Conservation (phyloP, 2,329 filamentous ascomycete genomes). For the Sporothrix phasma region DNA sequence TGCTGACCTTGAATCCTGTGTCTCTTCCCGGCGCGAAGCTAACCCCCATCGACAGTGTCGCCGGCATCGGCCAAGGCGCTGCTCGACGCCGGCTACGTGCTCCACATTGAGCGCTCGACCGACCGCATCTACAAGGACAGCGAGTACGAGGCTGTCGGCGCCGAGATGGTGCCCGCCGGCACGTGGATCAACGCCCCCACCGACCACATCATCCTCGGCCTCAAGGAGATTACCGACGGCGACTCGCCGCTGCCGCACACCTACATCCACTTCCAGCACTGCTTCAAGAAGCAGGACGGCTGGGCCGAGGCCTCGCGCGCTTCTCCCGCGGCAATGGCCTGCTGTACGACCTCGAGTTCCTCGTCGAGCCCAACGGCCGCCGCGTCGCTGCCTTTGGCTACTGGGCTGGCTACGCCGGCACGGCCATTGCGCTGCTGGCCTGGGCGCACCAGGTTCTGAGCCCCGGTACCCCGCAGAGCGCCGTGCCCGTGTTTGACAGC, state of each 20-base stretch:
- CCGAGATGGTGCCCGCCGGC: conserved; percentile 54
- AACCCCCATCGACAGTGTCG: conserved; percentile 11
- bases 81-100: conserved; percentile 57
- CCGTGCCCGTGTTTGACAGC: conserved; percentile 27
- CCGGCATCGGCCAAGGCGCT: conserved; percentile 38
- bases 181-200: conserved; percentile 58
- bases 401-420: conserved; percentile 66
- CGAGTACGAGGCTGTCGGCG: conserved; percentile 54
- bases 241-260: conserved; percentile 61
- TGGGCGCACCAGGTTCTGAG: conserved; percentile 77
- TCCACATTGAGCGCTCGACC: conserved; percentile 58
- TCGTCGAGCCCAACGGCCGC: conserved; percentile 57
- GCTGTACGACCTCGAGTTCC: conserved; percentile 79
- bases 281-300: conserved; percentile 66
- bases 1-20: background rate
- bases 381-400: conserved; percentile 65
- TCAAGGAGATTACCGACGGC: conserved; percentile 70
- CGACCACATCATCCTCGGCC: conserved; percentile 61
- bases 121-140: conserved; percentile 54
- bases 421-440: conserved; percentile 64
- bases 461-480: conserved; percentile 16
- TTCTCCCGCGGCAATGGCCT: conserved; percentile 68
- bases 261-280: conserved; percentile 57
- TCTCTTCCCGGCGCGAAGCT: background rate
- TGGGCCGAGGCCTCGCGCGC: conserved; percentile 74